Percentiles rank a stretch among this genome's conserved stretches.
phyloP scores from a whole-genome alignment of 169 alveolate genomes.

The Cryptosporidium meleagridis region DNA sequence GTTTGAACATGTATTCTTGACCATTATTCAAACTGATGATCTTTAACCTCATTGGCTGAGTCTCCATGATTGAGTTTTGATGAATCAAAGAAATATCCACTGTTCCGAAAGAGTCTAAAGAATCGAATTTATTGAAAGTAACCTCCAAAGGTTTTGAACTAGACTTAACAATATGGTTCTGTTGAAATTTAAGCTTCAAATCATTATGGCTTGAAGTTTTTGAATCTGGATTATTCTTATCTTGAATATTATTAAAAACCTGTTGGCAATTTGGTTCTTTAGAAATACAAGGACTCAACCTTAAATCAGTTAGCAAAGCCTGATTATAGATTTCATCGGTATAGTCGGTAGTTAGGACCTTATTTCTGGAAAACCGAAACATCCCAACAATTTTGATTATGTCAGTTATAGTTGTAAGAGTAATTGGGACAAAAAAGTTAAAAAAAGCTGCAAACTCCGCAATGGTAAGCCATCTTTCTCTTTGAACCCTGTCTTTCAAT shows the following conservation, averaged over 20 bases:
- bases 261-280: background rate
- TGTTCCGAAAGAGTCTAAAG: constrained; percentile 55
- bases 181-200: background rate
- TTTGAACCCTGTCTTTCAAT: background rate
- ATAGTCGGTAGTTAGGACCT: background rate
- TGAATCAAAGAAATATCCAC: constrained; percentile 49
- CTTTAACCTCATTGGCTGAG: constrained; percentile 51
- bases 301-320: background rate
- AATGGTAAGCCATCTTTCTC: background rate
- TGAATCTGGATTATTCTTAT: background rate
- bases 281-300: background rate
- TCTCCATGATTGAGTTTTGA: constrained; percentile 58
- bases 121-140: constrained; percentile 28
- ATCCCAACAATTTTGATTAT: constrained; percentile 33
- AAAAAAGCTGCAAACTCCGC: constrained; percentile 42
- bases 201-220: background rate
- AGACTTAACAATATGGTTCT: background rate
- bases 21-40: constrained; percentile 50
- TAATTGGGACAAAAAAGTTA: constrained; percentile 40
- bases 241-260: background rate
- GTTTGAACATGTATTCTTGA: constrained; percentile 36
- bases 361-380: constrained; percentile 25
- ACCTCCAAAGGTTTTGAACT: background rate
- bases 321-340: background rate
- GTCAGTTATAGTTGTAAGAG: constrained; percentile 53